Evolutionary conservation across 2,329 filamentous ascomycete genomes (phyloP), one percentile per base, ranked within the genome.

Genomic region (Cadophora luteo-olivacea): DNA sequence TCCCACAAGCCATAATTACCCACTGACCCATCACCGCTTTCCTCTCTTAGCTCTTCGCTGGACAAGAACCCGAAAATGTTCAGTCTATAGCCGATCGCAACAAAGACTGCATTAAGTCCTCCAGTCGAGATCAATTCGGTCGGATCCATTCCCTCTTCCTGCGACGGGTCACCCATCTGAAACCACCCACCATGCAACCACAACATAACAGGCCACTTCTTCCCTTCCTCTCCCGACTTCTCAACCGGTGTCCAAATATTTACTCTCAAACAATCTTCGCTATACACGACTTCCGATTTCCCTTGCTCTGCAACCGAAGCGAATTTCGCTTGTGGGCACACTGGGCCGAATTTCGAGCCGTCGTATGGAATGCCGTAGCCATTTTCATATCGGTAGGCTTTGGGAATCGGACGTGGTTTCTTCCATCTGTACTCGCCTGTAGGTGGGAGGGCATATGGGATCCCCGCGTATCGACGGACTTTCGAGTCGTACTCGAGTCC

Each of bases 61-160:
- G 82, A 80, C 3, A 85, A 73, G 69, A 86, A 86, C 0, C 84
- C 84, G 51, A 85, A 84, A 0, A 84, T 74, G 33, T 84, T 84
- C 66, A 84, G 77, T 22, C 80, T 80, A 64, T 85, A 86, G 14
- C 84, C 84, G 19, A 85, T 79, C 0, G 82, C 79, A 0, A 83
- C 79, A 5, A 83, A 79, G 19, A 84, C 77, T 0, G 79, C 78
- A 36, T 82, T 78, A 2, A 83, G 71, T 1, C 72, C 74, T 0
- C 77, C 77, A 0, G 76, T 77, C 3, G 79, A 77, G 1, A 81
- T 79, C 12, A 84, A 72, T 67, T 84, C 82, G 0, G 81, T 83
- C 0, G 82, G 81, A 61, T 84, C 78, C 79, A 82, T 80, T 1
- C 78, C 77, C 9, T 76, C 70, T 45, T 81, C 79, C 33, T 84